Percentiles rank a stretch among this genome's conserved stretches.
Evolutionary conservation across 129 eudicot genomes (phyloP).

Genomic region (Flaveria brownii): DNA sequence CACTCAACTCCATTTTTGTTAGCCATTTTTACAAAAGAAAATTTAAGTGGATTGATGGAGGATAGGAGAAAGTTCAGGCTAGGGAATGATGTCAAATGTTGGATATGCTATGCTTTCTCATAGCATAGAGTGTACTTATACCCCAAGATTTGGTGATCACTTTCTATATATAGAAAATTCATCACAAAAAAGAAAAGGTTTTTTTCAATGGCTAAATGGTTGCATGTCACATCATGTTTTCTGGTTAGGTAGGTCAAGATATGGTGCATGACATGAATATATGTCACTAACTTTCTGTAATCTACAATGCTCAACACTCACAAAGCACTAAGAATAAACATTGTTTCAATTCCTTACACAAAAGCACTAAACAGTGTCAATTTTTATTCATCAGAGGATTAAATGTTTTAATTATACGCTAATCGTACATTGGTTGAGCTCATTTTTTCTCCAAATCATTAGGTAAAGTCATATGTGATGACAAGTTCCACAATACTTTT

Average conservation of each 20-base stretch:
- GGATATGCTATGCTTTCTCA: conserved; percentile 19
- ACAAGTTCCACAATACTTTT: not conserved
- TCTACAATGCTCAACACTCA: conserved; percentile 45
- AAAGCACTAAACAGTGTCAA: conserved; percentile 25
- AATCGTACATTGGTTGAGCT: conserved; percentile 19
- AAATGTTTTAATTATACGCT: conserved; percentile 21
- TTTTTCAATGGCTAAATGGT: conserved; percentile 17
- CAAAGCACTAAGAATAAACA: conserved; percentile 39
- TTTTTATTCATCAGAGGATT: not conserved
- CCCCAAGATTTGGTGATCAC: conserved; percentile 26
- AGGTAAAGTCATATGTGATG: conserved; percentile 27
- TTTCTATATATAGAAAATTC: conserved; percentile 25
- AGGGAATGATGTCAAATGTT: conserved; percentile 18
- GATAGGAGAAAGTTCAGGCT: not conserved
- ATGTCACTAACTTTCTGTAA: conserved; percentile 34
- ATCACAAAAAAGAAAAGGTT: conserved; percentile 13
- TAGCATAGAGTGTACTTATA: conserved; percentile 25
- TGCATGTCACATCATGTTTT: conserved; percentile 31
- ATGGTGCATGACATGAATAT: conserved; percentile 42
- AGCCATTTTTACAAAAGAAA: conserved; percentile 10
- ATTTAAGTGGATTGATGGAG: not conserved
- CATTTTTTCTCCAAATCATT: conserved; percentile 22
- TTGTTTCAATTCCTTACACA: conserved; percentile 34
- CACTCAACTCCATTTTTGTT: conserved; percentile 37
- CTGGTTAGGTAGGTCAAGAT: conserved; percentile 49